Evolutionary conservation across 2,329 filamentous ascomycete species (phyloP).

Genomic region (Geosmithia flava): DNA sequence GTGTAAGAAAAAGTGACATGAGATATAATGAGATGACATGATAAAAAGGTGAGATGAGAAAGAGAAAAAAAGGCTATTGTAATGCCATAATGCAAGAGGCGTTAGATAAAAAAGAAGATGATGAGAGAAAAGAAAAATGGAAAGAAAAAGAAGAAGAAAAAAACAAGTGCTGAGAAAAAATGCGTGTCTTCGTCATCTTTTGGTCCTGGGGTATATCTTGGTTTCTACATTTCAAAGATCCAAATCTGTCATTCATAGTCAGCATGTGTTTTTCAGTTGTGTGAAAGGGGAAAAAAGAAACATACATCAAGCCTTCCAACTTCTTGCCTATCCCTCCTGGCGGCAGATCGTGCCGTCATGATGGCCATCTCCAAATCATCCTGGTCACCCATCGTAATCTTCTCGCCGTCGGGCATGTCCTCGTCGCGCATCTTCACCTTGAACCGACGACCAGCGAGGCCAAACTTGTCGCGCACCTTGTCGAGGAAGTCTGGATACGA

Average conservation of each 20-base stretch:
- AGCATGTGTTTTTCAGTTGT: constrained; percentile 11
- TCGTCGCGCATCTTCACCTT: constrained; percentile 87
- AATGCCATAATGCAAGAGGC: too few species aligned
- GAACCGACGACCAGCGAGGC: constrained; percentile 55
- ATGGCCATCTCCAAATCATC: constrained; percentile 90
- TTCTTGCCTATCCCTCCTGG: constrained; percentile 62
- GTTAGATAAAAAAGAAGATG: too few species aligned
- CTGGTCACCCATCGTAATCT: constrained; percentile 95
- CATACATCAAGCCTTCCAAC: constrained; percentile 93
- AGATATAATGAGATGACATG: too few species aligned
- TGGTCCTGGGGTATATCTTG: constrained; percentile 12
- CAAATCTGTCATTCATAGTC: constrained; percentile 27
- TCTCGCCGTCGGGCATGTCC: constrained; percentile 62
- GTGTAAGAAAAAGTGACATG: too few species aligned
- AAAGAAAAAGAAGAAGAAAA: too few species aligned
- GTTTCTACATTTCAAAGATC: constrained; percentile 26
- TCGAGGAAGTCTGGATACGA: constrained; percentile 68
- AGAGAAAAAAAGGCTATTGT: too few species aligned
- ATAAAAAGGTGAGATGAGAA: too few species aligned
- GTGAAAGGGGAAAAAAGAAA: neutral
- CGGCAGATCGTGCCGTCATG: constrained; percentile 52
- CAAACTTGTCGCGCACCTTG: constrained; percentile 79
- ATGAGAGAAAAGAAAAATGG: too few species aligned
- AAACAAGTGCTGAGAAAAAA: neutral
- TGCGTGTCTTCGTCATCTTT: neutral